Evolutionary conservation across 2,329 filamentous ascomycete genomes (phyloP), one percentile per base, ranked within the genome.

Genomic region (Aspergillus sp.): DNA sequence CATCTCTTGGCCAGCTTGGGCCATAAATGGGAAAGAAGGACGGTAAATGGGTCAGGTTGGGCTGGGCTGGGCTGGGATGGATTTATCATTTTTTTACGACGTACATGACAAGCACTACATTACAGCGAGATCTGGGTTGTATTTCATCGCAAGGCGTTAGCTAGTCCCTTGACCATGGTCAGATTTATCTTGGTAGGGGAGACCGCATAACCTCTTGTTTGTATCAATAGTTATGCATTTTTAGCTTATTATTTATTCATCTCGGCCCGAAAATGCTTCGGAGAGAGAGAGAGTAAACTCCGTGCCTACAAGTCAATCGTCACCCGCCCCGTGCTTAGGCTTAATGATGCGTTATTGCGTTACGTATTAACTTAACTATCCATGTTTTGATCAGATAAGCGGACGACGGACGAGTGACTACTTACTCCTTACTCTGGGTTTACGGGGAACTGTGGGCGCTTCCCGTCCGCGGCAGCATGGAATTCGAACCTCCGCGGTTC

Each of bases 21-120:
- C 12, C 14, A 33, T 43, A 31, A 31, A 25, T 40, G 43, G 23
- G 25, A 35, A 15, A n/a, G 25, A 35, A 15, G 8, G 39, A 40
- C 25, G 19, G 35, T 33, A 52, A 43, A 35, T 21, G 15, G 49
- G 17, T 27, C 39, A 41, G 39, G 17, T 31, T 41, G 33, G 23
- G 14, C 21, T 11, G 15, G 51, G 41, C 33, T 35, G 39, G 52
- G 37, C 35, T 25, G 39, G 31, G 40, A 15, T 52, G 31, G 17
- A 33, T 54, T 33, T 44, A 40, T 43, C 39, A 27, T 40, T 51
- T 39, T 47, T 62, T 69, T 58, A 69, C 62, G 67, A 69, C 61
- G 57, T 68, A 64, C 62, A 65, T 62, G 62, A 64, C 49, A 27
- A 21, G 31, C 39, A 52, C 55, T 49, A 58, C 52, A 62, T 59